Evolutionary conservation across 2,329 filamentous ascomycete species (phyloP), one percentile per base, ranked within the genome.

Genomic region (Pseudonectria foliicola): DNA sequence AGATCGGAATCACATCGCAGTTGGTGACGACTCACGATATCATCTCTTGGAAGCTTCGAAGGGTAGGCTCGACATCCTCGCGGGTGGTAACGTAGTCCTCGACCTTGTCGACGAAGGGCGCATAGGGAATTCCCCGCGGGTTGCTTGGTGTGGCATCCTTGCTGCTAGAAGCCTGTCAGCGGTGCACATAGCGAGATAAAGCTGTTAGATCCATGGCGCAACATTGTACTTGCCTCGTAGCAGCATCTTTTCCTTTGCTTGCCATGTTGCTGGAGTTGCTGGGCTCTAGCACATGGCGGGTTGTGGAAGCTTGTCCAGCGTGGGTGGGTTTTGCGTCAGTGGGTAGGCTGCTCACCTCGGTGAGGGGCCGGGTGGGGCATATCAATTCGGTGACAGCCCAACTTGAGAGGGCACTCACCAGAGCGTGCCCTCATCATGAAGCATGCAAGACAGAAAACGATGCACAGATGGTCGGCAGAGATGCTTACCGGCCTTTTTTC

Each of bases 21-120:
- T 33, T 24, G 8, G 43, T 29, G 16, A 11, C 39, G 39, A 66
- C 74, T 62, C 72, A 92, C 85, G 85, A 86, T 48, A 93, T 93
- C 85, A 93, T 92, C 68, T 93, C 86, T 58, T 90, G 85, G 60
- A 93, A 93, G 60, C 75, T 87, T 56, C 83, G 80, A 54, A 93
- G 69, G 12, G 85, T 89, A 29, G 73, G 70, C 57, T 93, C 86
- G 49, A 92, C 86, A 54, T 93, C 84, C 25, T 77, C 77, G 35
- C 85, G 76, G 27, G 82, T 78, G 29, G 82, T 70, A 38, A 92
- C 82, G 68, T 90, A 93, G 65, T 93, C 85, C 60, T 93, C 86
- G 44, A 92, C 85, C 51, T 82, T 85, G 63, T 92, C 85, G 56
- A 92, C 84, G 59, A 92, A 92, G 6, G 85, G 85, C 45, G 86